These are phyloP conservation scores for Podaxis rugospora DNA, from an alignment of 768 basidiomycete species.

Conservation along the genomic window DNA sequence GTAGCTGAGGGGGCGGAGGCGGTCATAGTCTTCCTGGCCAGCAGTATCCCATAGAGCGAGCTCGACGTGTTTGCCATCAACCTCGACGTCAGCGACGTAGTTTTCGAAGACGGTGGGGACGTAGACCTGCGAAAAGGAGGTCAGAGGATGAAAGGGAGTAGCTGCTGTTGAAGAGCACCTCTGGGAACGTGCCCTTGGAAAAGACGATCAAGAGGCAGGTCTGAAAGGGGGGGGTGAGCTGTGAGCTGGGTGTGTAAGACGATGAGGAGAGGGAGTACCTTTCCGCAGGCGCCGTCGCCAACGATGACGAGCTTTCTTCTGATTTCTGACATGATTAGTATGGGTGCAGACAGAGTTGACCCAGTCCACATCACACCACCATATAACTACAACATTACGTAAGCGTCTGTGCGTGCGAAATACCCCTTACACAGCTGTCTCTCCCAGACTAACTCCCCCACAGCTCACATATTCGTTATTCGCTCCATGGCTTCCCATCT, in stretches of 20 bases:
- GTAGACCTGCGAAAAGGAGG: conserved; percentile 65
- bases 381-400: conserved; percentile 10
- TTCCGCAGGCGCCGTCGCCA: conserved; percentile 96
- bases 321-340: conserved; percentile 83
- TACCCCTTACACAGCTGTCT: not conserved
- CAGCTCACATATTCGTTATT: conserved; percentile 60
- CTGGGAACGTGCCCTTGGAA: conserved; percentile 94
- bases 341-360: conserved; percentile 8
- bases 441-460: conserved; percentile 27
- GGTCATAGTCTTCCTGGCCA: conserved; percentile 99
- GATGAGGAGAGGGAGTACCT: conserved; percentile 42
- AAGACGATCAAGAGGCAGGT: conserved; percentile 95
- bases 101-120: conserved; percentile 99
- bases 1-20: conserved; percentile 95
- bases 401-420: conserved; percentile 13
- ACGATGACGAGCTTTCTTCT: conserved; percentile 99
- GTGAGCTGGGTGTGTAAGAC: not conserved
- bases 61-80: conserved; percentile 98
- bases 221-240: conserved; percentile 28
- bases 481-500: conserved; percentile 64
- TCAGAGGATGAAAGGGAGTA: not conserved
- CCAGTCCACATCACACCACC: conserved; percentile 12
- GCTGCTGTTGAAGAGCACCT: conserved; percentile 45
- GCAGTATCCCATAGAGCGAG: conserved; percentile 99
- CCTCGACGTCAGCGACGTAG: conserved; percentile 98